Percentiles rank a stretch among this genome's conserved stretches.
Evolutionary conservation across 257 asterid species (phyloP).

Genomic region (Parsonsia alboflavescens): DNA sequence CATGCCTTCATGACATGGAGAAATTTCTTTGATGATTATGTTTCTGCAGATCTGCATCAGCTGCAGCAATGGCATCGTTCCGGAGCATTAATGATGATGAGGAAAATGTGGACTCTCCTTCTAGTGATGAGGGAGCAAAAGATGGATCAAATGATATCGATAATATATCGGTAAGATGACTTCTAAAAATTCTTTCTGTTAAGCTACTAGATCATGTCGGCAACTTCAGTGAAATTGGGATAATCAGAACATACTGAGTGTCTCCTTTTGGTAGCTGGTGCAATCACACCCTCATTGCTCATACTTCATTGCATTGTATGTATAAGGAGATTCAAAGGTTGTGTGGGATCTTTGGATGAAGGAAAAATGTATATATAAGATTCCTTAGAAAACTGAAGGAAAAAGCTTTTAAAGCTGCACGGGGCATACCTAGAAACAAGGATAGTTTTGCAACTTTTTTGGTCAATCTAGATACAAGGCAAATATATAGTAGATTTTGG

Average conservation of each 20-base stretch:
- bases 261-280: not conserved
- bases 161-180: slow-evolving; percentile 59
- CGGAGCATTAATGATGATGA: slow-evolving; percentile 68
- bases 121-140: slow-evolving; percentile 68
- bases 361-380: not conserved
- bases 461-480: not conserved
- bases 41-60: slow-evolving; percentile 68
- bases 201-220: not conserved
- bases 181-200: not conserved
- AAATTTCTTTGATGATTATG: slow-evolving; percentile 13
- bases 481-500: not conserved
- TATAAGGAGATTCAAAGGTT: not conserved
- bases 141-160: slow-evolving; percentile 45
- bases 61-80: slow-evolving; percentile 68
- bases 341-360: not conserved
- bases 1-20: not conserved
- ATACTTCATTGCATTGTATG: not conserved
- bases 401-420: not conserved
- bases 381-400: not conserved
- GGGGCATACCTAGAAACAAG: not conserved
- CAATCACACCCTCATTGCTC: not conserved
- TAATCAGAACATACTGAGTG: not conserved
- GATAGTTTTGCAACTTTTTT: not conserved
- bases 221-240: not conserved
- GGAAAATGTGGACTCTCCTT: slow-evolving; percentile 73